A percentile compares a stretch with the other conserved stretches of the same genome.
Conservation (phyloP, 2,329 filamentous ascomycete genomes). For the Clonostachys byssicola region DNA sequence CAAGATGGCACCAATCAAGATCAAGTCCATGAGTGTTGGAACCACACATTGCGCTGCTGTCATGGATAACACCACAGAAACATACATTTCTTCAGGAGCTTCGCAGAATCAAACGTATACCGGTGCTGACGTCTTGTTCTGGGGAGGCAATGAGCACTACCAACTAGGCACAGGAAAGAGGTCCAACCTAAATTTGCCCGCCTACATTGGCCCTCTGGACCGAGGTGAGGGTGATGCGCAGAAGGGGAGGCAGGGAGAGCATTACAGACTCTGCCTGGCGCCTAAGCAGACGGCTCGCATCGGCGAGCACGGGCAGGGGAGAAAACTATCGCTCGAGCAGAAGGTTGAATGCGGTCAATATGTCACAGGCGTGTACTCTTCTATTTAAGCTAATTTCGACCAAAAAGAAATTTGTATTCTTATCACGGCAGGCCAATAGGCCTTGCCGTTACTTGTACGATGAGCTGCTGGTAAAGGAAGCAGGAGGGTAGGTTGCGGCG, state of each 20-base stretch:
- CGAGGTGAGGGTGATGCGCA: slow-evolving; percentile 52
- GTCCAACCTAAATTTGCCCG: slow-evolving; percentile 71
- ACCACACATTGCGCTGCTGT: slow-evolving; percentile 77
- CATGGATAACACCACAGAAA: slow-evolving; percentile 74
- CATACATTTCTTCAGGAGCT: slow-evolving; percentile 45
- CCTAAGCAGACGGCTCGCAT: slow-evolving; percentile 68
- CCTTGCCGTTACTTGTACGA: too few species aligned
- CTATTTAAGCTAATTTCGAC: slow-evolving; percentile 16
- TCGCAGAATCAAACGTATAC: slow-evolving; percentile 74
- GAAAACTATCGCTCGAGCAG: slow-evolving; percentile 76
- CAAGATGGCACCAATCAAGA: slow-evolving; percentile 69
- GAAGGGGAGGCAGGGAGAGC: slow-evolving; percentile 55
- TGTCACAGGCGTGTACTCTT: slow-evolving; percentile 80
- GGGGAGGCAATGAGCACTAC: slow-evolving; percentile 92
- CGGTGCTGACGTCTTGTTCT: slow-evolving; percentile 86
- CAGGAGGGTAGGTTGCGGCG: too few species aligned
- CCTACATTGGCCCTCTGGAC: slow-evolving; percentile 77
- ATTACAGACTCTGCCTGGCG: slow-evolving; percentile 76
- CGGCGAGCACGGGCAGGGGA: slow-evolving; percentile 52
- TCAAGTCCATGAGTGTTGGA: slow-evolving; percentile 71
- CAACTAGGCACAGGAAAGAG: slow-evolving; percentile 90
- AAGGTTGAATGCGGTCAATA: slow-evolving; percentile 81
- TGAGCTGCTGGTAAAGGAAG: too few species aligned
- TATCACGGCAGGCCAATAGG: too few species aligned
- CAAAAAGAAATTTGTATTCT: too few species aligned